Evolutionary conservation across 2,329 filamentous ascomycete genomes (phyloP), one percentile per base, ranked within the genome.

Genomic region (Penicillium sp.): DNA sequence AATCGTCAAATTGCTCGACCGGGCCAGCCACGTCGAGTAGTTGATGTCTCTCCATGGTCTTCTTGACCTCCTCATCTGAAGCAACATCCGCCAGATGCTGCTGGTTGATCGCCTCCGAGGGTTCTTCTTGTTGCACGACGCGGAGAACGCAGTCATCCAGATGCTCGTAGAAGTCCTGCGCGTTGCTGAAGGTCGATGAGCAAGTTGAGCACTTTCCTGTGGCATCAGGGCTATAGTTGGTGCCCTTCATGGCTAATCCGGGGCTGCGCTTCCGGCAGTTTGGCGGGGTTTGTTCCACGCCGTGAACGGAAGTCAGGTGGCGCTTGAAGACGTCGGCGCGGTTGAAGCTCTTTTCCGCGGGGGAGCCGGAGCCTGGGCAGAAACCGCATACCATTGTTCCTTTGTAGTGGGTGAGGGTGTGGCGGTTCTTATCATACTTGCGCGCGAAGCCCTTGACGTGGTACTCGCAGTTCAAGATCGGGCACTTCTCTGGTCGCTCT

Each of bases 151-250:
- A 87, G 73, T 87, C 84, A 67, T 87, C 93, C 62, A 97, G 80
- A 80, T 97, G 93, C 77, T 97, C 93, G 73, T 97, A 97, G 77
- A 97, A 97, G 69, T 97, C 93, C 74, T 97, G 93, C 3, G 93
- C 90, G 58, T 88, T 93, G 63, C 82, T 82, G 72, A 96, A 97
- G 8, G 85, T 90, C 40, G 86, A 83, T 14, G 89, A 90, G 75
- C 93, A 97, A 61, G 94, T 97, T 4, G 91, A 96, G 75, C 93
- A 97, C 72, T 88, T 91, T 61, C 91, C 92, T 48, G 89, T 89
- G 31, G 89, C 87, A 67, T 94, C 89, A 56, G 86, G 82, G 19
- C 88, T 82, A 68, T 90, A 90, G 51, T 84, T 85, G 5, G 85
- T 84, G 35, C 88, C 79, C 74, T 88, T 89, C 78, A 88, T 88